These are phyloP conservation scores for Metarhizium album DNA, from an alignment of 2,329 filamentous ascomycete species.

Conservation along the genomic window DNA sequence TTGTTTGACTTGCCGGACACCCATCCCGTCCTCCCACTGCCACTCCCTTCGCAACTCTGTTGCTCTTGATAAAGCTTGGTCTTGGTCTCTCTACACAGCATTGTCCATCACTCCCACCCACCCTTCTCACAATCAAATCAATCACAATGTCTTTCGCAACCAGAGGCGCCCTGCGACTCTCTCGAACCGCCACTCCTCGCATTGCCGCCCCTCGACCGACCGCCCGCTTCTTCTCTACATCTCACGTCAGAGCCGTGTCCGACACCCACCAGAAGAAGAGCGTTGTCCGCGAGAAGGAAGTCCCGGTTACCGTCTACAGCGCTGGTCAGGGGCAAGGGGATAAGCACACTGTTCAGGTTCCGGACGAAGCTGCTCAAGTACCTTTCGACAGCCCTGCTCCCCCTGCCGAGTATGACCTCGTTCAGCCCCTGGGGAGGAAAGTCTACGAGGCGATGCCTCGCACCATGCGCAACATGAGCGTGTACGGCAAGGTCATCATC, in stretches of 20 bases:
- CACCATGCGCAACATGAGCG: slow-evolving; percentile 58
- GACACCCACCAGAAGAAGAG: slow-evolving; percentile 36
- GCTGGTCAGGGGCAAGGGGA: slow-evolving; percentile 38
- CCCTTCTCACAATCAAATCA: neutral
- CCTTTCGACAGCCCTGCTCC: slow-evolving; percentile 29
- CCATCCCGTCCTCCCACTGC: neutral
- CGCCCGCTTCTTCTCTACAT: slow-evolving; percentile 23
- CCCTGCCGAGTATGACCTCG: slow-evolving; percentile 32
- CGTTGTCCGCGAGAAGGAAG: slow-evolving; percentile 45
- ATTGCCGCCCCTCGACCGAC: slow-evolving; percentile 14
- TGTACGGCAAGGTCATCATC: slow-evolving; percentile 61
- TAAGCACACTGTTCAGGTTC: slow-evolving; percentile 45
- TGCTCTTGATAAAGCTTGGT: neutral
- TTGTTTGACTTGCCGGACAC: neutral
- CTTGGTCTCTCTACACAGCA: neutral
- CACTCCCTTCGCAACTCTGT: no score
- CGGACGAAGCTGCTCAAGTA: slow-evolving; percentile 29
- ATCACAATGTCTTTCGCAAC: slow-evolving; percentile 25
- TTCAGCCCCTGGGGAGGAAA: slow-evolving; percentile 41
- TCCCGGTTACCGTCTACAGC: slow-evolving; percentile 44
- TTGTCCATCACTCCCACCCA: neutral
- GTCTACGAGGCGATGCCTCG: slow-evolving; percentile 47
- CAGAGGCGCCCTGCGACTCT: slow-evolving; percentile 24
- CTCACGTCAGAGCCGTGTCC: slow-evolving; percentile 20
- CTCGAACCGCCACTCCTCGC: slow-evolving; percentile 19